Evolutionary conservation across 352 stramenopile species (phyloP).

Genomic region (Globisporangium polare): DNA sequence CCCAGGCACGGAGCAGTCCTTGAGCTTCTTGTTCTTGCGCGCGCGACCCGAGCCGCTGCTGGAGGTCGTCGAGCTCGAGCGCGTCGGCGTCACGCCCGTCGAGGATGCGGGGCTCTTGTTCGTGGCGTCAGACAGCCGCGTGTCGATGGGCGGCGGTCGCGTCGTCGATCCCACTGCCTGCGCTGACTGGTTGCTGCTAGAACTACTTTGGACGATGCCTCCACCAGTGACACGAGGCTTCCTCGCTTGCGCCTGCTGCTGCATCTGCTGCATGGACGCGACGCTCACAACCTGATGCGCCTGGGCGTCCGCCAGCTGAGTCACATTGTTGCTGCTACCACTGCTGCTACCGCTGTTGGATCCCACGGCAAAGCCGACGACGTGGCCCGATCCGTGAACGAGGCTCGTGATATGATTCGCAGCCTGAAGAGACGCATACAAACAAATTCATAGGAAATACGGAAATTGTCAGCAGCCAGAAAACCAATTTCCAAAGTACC

Average conservation of each 20-base stretch:
- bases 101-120: constrained; percentile 13
- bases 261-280: constrained; percentile 18
- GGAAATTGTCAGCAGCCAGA: constrained; percentile 7
- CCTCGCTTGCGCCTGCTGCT: constrained; percentile 8
- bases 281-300: constrained; percentile 18
- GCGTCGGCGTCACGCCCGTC: constrained; percentile 29
- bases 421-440: constrained; percentile 5
- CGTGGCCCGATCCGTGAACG: neutral
- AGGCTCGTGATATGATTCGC: constrained; percentile 17
- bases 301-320: constrained; percentile 8
- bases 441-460: constrained; percentile 4
- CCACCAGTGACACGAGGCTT: neutral
- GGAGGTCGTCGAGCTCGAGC: constrained; percentile 29
- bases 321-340: constrained; percentile 2
- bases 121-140: constrained; percentile 18
- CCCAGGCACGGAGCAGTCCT: constrained; percentile 73
- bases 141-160: constrained; percentile 54
- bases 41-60: constrained; percentile 28
- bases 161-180: neutral
- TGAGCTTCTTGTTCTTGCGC: constrained; percentile 81
- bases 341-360: neutral
- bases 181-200: neutral
- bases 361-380: constrained; percentile 1
- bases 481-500: constrained; percentile 6
- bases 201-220: neutral